A percentile compares a stretch with the other conserved stretches of the same genome.
Evolutionary conservation across 306 rosid species (phyloP).

Genomic region (Nissolia schottii): DNA sequence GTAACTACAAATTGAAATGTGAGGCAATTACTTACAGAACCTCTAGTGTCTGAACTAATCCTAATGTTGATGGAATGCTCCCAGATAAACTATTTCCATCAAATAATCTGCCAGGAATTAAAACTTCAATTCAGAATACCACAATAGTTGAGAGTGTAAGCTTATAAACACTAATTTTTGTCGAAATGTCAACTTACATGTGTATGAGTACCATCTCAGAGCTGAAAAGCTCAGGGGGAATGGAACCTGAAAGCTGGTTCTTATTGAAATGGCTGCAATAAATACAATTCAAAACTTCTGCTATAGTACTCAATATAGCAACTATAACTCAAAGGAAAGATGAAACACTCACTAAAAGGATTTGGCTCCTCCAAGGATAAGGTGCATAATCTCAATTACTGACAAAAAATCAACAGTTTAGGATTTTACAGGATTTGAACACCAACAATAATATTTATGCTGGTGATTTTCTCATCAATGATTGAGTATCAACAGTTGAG

Average conservation of each 20-base stretch:
- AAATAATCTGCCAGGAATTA: conserved; percentile 54
- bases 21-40: conserved; percentile 79
- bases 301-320: not conserved
- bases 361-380: no score
- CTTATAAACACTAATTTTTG: not conserved
- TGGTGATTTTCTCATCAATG: no score
- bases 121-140: not conserved
- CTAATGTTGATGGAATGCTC: conserved; percentile 62
- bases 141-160: not conserved
- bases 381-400: no score
- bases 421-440: no score
- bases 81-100: conserved; percentile 71
- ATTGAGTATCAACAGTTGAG: no score
- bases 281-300: conserved; percentile 9
- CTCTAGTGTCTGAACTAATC: conserved; percentile 73
- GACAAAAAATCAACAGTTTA: no score
- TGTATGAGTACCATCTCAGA: conserved; percentile 77
- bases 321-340: not conserved
- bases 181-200: conserved; percentile 49
- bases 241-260: conserved; percentile 79
- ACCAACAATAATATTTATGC: no score
- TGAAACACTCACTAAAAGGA: not conserved
- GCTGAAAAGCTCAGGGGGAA: conserved; percentile 65
- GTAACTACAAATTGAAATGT: not conserved
- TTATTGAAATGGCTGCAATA: conserved; percentile 90